Base-by-base conservation (phyloP, 1,284 basidiomycete genomes). In the Ceratobasidium sp. region DNA sequence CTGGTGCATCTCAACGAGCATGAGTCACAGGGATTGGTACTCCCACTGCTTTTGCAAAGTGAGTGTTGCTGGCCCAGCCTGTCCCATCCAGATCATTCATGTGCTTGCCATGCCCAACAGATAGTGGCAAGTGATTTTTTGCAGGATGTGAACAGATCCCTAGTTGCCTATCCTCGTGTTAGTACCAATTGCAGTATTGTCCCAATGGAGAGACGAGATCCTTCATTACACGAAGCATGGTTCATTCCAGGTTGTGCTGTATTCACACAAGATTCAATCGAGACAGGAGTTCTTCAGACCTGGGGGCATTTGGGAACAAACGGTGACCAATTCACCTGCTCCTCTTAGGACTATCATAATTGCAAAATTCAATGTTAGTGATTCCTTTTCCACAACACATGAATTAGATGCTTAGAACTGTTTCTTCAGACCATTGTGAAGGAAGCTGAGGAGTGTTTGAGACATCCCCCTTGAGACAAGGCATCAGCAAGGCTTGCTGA, bases 141-240 rank as follows among this genome's bases (percentile, higher is more conserved):
- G 36, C 60, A 7, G 44, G 40, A 14, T 25, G 14, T 46, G 11
- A 33, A 33, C 23, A 63, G 28, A 28, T 25, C 23, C 36, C 36
- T 3, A 38, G 36, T 38, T 38, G 36, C 36, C 36, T 8, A 38
- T 38, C 11, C 36, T 38, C 30, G 33, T 48, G 1, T 16, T 63
- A 1, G 44, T 46, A 3, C 60, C 60, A 1, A 25, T 11, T 11
- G 25, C 60, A 16, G n/a, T 63, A 3, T 25, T 7, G 8, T 25
- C 42, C 1, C 60, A 63, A 33, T 63, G 60, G 60, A 1, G 44
- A n/a, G 44, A 46, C 14, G 44, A 46, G n/a, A 46, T 46, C 18
- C 16, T 18, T 5, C 44, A 16, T 3, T 46, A 46, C 44, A 46
- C 44, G 1, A 46, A 18, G 7, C 44, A n/a, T 3, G 44, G 44